Conservation (phyloP, 768 basidiomycete species). For the Suillus sp. region DNA sequence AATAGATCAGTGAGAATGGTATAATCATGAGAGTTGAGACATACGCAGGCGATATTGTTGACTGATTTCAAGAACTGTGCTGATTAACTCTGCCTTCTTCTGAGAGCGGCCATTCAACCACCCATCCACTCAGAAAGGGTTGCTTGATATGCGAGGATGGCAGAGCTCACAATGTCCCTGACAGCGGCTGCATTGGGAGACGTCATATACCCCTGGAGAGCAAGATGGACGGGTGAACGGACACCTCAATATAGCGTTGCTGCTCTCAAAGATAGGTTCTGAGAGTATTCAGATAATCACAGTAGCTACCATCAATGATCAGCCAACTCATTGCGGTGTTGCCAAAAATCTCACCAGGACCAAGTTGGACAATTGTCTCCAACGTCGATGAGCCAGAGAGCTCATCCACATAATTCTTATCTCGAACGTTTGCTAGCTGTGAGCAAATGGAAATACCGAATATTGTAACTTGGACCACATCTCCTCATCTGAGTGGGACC, state of each 20-base stretch:
- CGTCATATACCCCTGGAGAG: too few species aligned
- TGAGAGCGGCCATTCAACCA: not conserved
- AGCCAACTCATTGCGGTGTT: not conserved
- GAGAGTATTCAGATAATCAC: not conserved
- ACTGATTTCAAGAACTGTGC: not conserved
- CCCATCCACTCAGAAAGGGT: not conserved
- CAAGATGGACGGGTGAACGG: not conserved
- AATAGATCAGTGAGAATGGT: not conserved
- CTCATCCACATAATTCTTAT: too few species aligned
- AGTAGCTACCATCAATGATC: not conserved
- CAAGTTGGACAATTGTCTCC: not conserved
- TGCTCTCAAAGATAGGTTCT: not conserved
- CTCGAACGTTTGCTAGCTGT: too few species aligned
- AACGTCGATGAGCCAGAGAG: not conserved
- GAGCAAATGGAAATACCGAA: not conserved
- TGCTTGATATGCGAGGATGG: not conserved
- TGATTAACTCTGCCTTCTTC: not conserved
- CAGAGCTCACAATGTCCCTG: not conserved
- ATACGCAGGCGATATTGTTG: not conserved
- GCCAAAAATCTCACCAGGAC: not conserved
- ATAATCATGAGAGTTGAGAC: not conserved
- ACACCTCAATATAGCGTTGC: not conserved
- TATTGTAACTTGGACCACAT: not conserved
- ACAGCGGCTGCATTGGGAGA: not conserved
- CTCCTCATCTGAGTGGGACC: not conserved